Base-by-base conservation (phyloP, 2,329 filamentous ascomycete species). In the Sordariomycetes sp. region DNA sequence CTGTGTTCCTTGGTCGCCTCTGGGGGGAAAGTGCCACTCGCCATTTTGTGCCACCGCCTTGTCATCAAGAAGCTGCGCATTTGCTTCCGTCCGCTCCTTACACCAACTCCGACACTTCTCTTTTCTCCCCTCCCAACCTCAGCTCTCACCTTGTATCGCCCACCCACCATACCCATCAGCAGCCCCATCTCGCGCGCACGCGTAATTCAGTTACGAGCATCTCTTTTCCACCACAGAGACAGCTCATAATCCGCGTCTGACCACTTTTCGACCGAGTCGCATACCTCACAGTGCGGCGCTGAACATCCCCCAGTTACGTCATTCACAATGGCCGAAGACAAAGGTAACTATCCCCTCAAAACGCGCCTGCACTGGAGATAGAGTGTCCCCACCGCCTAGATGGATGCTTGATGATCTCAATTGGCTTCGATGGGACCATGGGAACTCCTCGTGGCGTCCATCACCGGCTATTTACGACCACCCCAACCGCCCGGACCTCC, bases 261-360 rank as follows among this genome's bases (percentile, higher is more conserved):
- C 53, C 43, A 57, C 58, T 59, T 56, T 61, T 58, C 58, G 57
- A 54, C 55, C 58, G 58, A 62, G 59, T 58, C n/a, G 24, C 24
- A 40, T 53, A 51, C 54, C 18, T 20, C 60, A 61, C 54, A 58
- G 52, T 37, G 54, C 54, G 52, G 53, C 40, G 22, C 28, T 51
- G 56, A 53, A 54, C 22, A 22, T 51, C 22, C 28, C n/a, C n/a
- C 1, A 35, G 59, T 58, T 57, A 24, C 43, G 55, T 32, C 52
- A 18, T 40, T 53, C 55, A 20, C 14, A 48, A 20, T 55, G 43
- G 14, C 6, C 37, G 51, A 55, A 28, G 50, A 57, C 50, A 54
- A 35, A 24, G 48, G 59, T 54, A 57, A 55, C 57, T 61, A 59
- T 59, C 52, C 58, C 32, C 57, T 50, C 54, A 22, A 37, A 40